Conservation (phyloP, 2,329 filamentous ascomycete species). For the Pyrenophora seminiperda region DNA sequence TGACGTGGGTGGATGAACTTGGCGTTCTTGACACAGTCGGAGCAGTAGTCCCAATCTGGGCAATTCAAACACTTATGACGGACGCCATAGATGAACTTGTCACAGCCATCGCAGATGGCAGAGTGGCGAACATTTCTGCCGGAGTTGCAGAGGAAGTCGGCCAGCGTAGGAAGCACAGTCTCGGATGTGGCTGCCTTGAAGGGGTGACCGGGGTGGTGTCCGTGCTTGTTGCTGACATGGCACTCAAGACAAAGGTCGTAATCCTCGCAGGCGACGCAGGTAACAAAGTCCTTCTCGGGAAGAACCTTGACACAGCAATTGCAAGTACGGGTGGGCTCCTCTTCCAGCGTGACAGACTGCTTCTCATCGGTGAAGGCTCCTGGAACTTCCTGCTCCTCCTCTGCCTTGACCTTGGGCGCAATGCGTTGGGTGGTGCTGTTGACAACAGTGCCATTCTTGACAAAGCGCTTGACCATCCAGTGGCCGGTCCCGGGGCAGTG, state of each 20-base stretch:
- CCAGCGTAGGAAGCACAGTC: conserved; percentile 60
- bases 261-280: conserved; percentile 83
- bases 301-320: conserved; percentile 74
- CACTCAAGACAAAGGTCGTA: conserved; percentile 90
- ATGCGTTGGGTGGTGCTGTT: conserved; percentile 86
- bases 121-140: conserved; percentile 83
- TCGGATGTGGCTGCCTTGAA: conserved; percentile 73
- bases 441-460: conserved; percentile 77
- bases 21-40: conserved; percentile 71
- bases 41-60: conserved; percentile 97
- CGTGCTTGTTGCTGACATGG: conserved; percentile 76
- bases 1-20: conserved; percentile 76
- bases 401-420: conserved; percentile 63
- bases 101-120: conserved; percentile 93
- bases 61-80: conserved; percentile 97
- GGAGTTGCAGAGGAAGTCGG: conserved; percentile 71
- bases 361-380: conserved; percentile 54
- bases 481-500: conserved; percentile 80
- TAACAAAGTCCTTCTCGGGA: conserved; percentile 79
- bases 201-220: conserved; percentile 85
- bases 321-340: conserved; percentile 67
- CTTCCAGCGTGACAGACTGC: conserved; percentile 46
- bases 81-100: conserved; percentile 82
- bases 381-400: conserved; percentile 50
- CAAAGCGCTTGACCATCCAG: conserved; percentile 91